These are phyloP conservation scores for Penicillium robsamsonii DNA, from an alignment of 495 filamentous ascomycete genomes.

Conservation along the genomic window DNA sequence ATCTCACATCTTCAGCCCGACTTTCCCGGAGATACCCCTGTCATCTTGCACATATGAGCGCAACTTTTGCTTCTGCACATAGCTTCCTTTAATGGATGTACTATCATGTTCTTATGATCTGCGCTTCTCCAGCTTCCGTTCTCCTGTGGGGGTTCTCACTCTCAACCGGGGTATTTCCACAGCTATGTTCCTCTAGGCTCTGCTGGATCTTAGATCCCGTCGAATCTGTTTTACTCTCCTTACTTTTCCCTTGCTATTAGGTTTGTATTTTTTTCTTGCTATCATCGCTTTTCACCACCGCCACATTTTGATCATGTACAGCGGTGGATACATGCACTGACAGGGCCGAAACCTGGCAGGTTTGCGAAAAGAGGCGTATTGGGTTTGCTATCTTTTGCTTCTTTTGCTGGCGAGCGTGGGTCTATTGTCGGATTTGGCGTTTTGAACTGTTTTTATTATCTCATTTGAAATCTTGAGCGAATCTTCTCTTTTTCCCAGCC, in stretches of 20 bases:
- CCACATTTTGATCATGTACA: conserved; percentile 21
- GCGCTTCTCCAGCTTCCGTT: conserved; percentile 15
- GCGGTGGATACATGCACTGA: conserved; percentile 29
- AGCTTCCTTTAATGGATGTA: conserved; percentile 36
- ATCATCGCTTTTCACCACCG: conserved; percentile 9
- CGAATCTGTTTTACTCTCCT: conserved; percentile 10
- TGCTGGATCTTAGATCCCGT: conserved; percentile 12
- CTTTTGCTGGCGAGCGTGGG: conserved; percentile 21
- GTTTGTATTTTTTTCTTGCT: conserved; percentile 10
- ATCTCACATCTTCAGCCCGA: conserved; percentile 13
- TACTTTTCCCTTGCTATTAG: conserved; percentile 12
- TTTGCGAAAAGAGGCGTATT: conserved; percentile 32
- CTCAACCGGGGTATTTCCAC: neutral
- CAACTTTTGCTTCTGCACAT: conserved; percentile 36
- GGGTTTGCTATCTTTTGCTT: conserved; percentile 10
- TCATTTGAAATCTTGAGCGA: conserved; percentile 8
- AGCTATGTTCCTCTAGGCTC: conserved; percentile 25
- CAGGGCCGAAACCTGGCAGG: conserved; percentile 18
- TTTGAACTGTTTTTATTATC: conserved; percentile 4
- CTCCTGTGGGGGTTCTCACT: conserved; percentile 12
- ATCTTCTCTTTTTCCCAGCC: neutral
- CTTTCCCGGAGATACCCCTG: conserved; percentile 26
- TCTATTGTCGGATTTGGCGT: conserved; percentile 14
- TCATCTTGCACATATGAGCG: conserved; percentile 28
- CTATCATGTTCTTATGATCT: conserved; percentile 33